These are phyloP conservation scores for Xylaria arbuscula DNA, from an alignment of 2,329 filamentous ascomycete species.

Conservation along the genomic window DNA sequence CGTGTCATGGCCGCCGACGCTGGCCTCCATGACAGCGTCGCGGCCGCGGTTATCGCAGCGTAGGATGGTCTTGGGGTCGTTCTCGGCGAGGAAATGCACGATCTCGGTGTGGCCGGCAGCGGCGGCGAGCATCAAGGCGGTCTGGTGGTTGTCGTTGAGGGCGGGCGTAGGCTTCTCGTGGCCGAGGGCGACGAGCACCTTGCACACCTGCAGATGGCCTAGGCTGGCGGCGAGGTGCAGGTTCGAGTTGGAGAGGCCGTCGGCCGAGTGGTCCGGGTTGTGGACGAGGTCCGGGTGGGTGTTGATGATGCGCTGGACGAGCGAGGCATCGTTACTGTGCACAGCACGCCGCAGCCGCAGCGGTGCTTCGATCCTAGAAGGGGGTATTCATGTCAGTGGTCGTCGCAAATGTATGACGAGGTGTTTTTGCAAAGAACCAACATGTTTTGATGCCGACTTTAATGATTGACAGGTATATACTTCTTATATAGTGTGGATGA, in stretches of 20 bases:
- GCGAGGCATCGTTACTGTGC: slow-evolving; percentile 74
- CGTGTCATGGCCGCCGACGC: slow-evolving; percentile 70
- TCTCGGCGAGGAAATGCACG: slow-evolving; percentile 75
- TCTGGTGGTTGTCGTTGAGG: slow-evolving; percentile 82
- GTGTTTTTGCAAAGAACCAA: background rate
- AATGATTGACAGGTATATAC: background rate
- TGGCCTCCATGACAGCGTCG: slow-evolving; percentile 77
- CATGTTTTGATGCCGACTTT: background rate
- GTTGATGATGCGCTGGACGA: slow-evolving; percentile 80
- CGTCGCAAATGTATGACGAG: background rate
- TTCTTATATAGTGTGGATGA: background rate
- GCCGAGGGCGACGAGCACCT: slow-evolving; percentile 75
- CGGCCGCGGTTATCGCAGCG: slow-evolving; percentile 74
- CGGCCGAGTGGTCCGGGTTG: slow-evolving; percentile 79
- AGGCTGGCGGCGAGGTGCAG: slow-evolving; percentile 83
- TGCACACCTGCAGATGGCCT: slow-evolving; percentile 75
- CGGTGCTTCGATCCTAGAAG: slow-evolving; percentile 71
- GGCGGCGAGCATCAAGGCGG: slow-evolving; percentile 83
- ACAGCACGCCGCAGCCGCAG: slow-evolving; percentile 86
- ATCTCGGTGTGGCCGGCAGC: slow-evolving; percentile 76
- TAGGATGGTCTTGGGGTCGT: slow-evolving; percentile 71
- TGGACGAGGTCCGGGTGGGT: slow-evolving; percentile 77
- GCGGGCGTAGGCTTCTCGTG: slow-evolving; percentile 80
- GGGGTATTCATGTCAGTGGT: background rate
- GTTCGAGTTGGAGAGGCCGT: slow-evolving; percentile 80